These are phyloP conservation scores for Alternaria consortialis DNA, from an alignment of 2,329 filamentous ascomycete species.

Conservation along the genomic window DNA sequence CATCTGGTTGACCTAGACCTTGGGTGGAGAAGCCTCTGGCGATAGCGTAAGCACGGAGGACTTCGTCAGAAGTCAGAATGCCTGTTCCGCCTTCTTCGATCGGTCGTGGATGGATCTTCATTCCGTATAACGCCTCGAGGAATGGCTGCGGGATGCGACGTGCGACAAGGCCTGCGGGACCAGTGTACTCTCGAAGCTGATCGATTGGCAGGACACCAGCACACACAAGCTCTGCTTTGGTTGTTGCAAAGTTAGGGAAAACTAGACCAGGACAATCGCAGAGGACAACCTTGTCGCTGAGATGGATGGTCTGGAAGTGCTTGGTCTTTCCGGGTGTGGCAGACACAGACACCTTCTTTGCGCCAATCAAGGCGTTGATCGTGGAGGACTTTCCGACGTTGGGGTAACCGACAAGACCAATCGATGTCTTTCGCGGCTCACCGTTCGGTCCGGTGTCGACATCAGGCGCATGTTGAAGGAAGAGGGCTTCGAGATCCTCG, in stretches of 20 bases:
- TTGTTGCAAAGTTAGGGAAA: slow-evolving; percentile 96
- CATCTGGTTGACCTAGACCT: slow-evolving; percentile 89
- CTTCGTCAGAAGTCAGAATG: slow-evolving; percentile 80
- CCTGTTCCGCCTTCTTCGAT: slow-evolving; percentile 94
- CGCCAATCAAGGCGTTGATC: slow-evolving; percentile 97
- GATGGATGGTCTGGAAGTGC: slow-evolving; percentile 97
- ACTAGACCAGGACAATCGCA: slow-evolving; percentile 99
- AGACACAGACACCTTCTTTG: slow-evolving; percentile 98
- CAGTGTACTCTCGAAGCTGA: slow-evolving; percentile 91
- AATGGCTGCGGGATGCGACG: slow-evolving; percentile 86
- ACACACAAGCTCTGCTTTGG: slow-evolving; percentile 94
- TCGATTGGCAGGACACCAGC: slow-evolving; percentile 96
- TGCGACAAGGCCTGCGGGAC: slow-evolving; percentile 83
- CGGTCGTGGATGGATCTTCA: slow-evolving; percentile 82
- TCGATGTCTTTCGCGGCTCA: slow-evolving; percentile 75
- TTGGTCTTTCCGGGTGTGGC: slow-evolving; percentile 98
- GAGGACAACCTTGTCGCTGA: slow-evolving; percentile 86
- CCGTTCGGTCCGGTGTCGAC: slow-evolving; percentile 60
- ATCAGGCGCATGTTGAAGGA: slow-evolving; percentile 76
- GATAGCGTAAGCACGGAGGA: slow-evolving; percentile 84
- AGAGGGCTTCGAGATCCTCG: slow-evolving; percentile 89
- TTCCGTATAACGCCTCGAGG: slow-evolving; percentile 91
- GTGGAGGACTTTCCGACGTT: slow-evolving; percentile 99
- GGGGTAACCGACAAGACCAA: slow-evolving; percentile 95
- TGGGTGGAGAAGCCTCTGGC: slow-evolving; percentile 91